Conservation (phyloP, 345 rosid species). For the Combretum micranthum region DNA sequence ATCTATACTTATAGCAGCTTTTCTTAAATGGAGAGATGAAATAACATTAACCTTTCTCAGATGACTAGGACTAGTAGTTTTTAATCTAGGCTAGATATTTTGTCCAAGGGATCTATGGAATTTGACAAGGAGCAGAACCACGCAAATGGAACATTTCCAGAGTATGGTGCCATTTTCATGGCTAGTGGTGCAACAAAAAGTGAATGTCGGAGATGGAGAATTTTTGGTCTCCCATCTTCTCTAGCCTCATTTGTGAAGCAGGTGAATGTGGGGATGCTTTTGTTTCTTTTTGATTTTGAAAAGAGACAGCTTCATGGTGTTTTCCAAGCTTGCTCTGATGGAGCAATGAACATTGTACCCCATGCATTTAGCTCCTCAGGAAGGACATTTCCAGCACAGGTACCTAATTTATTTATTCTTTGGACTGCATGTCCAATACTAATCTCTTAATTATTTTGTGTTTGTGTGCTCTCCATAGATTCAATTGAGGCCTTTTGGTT, state of each 20-base stretch:
- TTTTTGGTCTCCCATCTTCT: slow-evolving; percentile 48
- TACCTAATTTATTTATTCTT: slow-evolving; percentile 10
- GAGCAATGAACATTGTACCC: slow-evolving; percentile 48
- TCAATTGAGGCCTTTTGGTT: too few relatives aligned
- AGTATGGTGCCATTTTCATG: slow-evolving; percentile 67
- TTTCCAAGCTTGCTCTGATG: slow-evolving; percentile 45
- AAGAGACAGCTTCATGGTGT: slow-evolving; percentile 59
- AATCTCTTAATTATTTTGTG: neutral
- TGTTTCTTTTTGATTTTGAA: slow-evolving; percentile 59
- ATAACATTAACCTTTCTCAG: too few relatives aligned
- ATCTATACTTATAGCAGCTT: too few relatives aligned
- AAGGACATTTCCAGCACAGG: slow-evolving; percentile 63
- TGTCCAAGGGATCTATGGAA: slow-evolving; percentile 8
- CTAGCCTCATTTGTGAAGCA: slow-evolving; percentile 38
- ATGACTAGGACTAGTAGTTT: too few relatives aligned
- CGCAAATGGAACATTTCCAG: slow-evolving; percentile 32
- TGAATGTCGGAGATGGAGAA: slow-evolving; percentile 35
- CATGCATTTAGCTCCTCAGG: slow-evolving; percentile 39
- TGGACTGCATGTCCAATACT: neutral
- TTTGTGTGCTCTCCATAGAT: neutral
- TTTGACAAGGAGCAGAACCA: slow-evolving; percentile 10
- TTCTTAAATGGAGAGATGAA: too few relatives aligned
- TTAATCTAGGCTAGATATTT: neutral
- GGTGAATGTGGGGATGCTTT: slow-evolving; percentile 54
- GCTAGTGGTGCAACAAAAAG: slow-evolving; percentile 29